Conservation (phyloP, 2,329 filamentous ascomycete species). For the Monosporascus sp. region DNA sequence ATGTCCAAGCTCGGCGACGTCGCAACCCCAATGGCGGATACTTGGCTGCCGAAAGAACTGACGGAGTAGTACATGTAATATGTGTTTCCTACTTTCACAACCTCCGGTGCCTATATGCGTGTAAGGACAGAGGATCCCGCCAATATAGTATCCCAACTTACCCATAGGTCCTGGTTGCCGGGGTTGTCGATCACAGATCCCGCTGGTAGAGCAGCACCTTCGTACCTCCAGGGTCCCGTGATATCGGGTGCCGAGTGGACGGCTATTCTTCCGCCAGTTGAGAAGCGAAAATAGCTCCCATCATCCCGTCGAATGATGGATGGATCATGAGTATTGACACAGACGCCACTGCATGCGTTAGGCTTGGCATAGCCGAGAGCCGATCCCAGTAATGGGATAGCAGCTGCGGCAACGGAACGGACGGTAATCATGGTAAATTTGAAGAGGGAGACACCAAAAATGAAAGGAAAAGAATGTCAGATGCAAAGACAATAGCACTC, state of each 20-base stretch:
- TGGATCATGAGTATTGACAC: constrained; percentile 33
- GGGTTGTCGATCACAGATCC: constrained; percentile 30
- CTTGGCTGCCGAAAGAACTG: constrained; percentile 55
- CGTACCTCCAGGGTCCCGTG: constrained; percentile 34
- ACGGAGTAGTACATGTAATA: constrained; percentile 66
- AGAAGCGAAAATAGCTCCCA: constrained; percentile 37
- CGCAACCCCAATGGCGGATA: constrained; percentile 55
- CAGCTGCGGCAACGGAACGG: neutral
- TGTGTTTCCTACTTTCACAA: constrained; percentile 46
- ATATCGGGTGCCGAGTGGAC: constrained; percentile 31
- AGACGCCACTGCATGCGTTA: constrained; percentile 32
- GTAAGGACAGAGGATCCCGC: neutral
- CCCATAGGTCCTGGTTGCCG: constrained; percentile 34
- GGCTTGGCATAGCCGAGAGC: constrained; percentile 28
- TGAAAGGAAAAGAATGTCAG: neutral
- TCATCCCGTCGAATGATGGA: constrained; percentile 35
- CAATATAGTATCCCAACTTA: constrained; percentile 12
- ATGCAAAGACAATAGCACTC: neutral
- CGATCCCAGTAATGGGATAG: constrained; percentile 10
- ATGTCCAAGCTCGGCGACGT: constrained; percentile 40
- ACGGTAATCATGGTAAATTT: neutral
- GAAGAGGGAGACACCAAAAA: no score
- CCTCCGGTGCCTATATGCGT: constrained; percentile 53
- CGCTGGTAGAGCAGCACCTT: constrained; percentile 30
- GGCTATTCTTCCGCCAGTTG: constrained; percentile 33